Evolutionary conservation across 169 alveolate genomes (phyloP).

Genomic region (Plasmodium inui): DNA sequence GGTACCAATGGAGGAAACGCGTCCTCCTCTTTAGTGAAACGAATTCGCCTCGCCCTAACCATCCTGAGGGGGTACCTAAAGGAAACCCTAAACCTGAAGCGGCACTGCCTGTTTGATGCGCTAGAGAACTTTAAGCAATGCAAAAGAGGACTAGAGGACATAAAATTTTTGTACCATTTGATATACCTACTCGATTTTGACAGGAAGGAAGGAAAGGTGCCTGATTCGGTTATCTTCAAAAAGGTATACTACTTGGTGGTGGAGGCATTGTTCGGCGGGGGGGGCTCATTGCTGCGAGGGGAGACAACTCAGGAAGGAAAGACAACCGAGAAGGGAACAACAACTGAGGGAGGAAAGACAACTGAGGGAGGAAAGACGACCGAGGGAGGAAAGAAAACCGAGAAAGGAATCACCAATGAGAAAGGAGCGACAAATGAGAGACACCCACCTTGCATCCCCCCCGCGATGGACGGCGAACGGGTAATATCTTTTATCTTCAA

Average conservation of each 20-base stretch:
- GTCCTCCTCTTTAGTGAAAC: background rate
- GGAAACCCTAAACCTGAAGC: slow-evolving; percentile 22
- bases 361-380: background rate
- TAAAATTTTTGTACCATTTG: slow-evolving; percentile 36
- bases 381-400: too few species aligned
- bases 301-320: background rate
- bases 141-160: slow-evolving; percentile 58
- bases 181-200: slow-evolving; percentile 19
- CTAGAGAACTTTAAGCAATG: slow-evolving; percentile 18
- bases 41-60: background rate
- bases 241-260: slow-evolving; percentile 32
- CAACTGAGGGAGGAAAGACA: background rate
- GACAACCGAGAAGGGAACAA: background rate
- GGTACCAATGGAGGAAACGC: background rate
- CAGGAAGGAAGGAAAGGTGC: background rate
- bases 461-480: slow-evolving; percentile 5
- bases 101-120: slow-evolving; percentile 16
- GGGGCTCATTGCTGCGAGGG: background rate
- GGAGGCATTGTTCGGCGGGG: slow-evolving; percentile 19
- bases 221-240: slow-evolving; percentile 20
- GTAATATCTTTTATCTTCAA: slow-evolving; percentile 6
- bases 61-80: slow-evolving; percentile 25
- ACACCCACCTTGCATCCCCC: background rate
- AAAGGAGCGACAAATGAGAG: background rate
- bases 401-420: background rate